A percentile compares a stretch with the other conserved stretches of the same genome.
Conservation (phyloP, 1,284 basidiomycete species). For the Ustilago xerochloae region DNA sequence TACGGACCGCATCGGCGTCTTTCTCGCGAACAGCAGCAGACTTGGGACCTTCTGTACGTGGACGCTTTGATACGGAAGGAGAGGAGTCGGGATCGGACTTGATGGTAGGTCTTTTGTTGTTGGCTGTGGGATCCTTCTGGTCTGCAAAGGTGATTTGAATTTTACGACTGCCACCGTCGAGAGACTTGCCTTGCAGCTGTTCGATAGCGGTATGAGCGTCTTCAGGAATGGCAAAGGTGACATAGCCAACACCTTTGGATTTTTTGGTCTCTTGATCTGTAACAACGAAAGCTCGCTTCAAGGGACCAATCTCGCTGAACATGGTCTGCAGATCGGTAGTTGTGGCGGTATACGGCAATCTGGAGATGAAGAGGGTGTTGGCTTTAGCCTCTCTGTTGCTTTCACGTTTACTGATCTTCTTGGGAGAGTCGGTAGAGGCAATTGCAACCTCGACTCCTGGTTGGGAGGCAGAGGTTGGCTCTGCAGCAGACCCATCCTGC, state of each 20-base stretch:
- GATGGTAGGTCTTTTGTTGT: constrained; percentile 31
- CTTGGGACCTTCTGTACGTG: constrained; percentile 18
- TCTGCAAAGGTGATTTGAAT: constrained; percentile 63
- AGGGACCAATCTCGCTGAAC: constrained; percentile 94
- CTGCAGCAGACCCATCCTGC: constrained; percentile 33
- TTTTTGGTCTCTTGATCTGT: constrained; percentile 79
- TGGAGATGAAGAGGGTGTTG: constrained; percentile 69
- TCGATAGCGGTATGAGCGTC: constrained; percentile 75
- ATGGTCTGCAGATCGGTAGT: constrained; percentile 88
- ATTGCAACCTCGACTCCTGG: constrained; percentile 2
- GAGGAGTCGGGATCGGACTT: constrained; percentile 25
- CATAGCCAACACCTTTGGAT: constrained; percentile 98
- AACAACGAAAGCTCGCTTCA: constrained; percentile 93
- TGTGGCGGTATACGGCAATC: constrained; percentile 85
- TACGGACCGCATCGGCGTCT: constrained; percentile 62
- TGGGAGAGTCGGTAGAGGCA: constrained; percentile 3
- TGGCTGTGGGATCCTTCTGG: constrained; percentile 45
- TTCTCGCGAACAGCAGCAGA: constrained; percentile 30
- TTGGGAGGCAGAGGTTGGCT: constrained; percentile 10
- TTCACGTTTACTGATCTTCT: not conserved
- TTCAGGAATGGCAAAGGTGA: constrained; percentile 87
- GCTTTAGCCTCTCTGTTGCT: constrained; percentile 8
- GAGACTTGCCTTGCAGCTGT: constrained; percentile 62
- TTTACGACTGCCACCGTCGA: constrained; percentile 58
- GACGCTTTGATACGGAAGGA: constrained; percentile 31